Percentiles rank a stretch among this genome's conserved stretches.
These are phyloP conservation scores for Xylaria sp. DNA, from an alignment of 2,329 filamentous ascomycete species.

Conservation along the genomic window DNA sequence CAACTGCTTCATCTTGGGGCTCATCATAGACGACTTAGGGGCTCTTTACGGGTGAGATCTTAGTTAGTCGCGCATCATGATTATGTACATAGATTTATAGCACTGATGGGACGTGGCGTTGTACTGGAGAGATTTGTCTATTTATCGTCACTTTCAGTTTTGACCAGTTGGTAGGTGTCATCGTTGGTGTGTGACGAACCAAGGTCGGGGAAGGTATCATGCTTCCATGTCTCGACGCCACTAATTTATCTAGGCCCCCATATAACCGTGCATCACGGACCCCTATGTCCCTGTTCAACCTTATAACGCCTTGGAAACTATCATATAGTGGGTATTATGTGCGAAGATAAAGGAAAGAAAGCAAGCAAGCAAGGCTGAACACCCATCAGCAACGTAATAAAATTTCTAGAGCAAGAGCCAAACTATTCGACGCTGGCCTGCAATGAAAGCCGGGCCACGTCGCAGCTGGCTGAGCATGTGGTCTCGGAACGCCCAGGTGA, in stretches of 20 bases:
- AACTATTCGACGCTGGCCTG: slow-evolving; percentile 15
- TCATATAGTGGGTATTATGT: slow-evolving; percentile 47
- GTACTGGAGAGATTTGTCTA: slow-evolving; percentile 28
- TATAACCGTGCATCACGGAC: slow-evolving; percentile 20
- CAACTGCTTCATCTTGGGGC: slow-evolving; percentile 87
- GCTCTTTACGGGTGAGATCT: not conserved
- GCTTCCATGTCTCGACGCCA: slow-evolving; percentile 22
- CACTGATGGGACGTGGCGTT: not conserved
- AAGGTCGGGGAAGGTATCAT: slow-evolving; percentile 4
- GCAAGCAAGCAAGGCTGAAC: slow-evolving; percentile 28
- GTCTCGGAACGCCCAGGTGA: slow-evolving; percentile 20
- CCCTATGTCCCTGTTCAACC: slow-evolving; percentile 28
- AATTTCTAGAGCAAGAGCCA: slow-evolving; percentile 31
- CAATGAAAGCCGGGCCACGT: slow-evolving; percentile 1
- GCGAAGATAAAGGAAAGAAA: slow-evolving; percentile 20
- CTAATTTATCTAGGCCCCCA: slow-evolving; percentile 15
- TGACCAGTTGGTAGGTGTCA: slow-evolving; percentile 21
- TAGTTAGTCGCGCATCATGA: not conserved
- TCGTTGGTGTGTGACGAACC: slow-evolving; percentile 19
- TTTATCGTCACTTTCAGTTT: slow-evolving; percentile 31
- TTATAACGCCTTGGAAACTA: slow-evolving; percentile 34
- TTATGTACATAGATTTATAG: not conserved
- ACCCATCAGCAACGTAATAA: slow-evolving; percentile 14
- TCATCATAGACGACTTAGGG: slow-evolving; percentile 76
- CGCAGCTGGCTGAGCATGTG: slow-evolving; percentile 2